Percentiles rank a stretch among this genome's conserved stretches.
These are phyloP conservation scores for Fusarium sarcochroum DNA, from an alignment of 2,329 filamentous ascomycete species.

Conservation along the genomic window DNA sequence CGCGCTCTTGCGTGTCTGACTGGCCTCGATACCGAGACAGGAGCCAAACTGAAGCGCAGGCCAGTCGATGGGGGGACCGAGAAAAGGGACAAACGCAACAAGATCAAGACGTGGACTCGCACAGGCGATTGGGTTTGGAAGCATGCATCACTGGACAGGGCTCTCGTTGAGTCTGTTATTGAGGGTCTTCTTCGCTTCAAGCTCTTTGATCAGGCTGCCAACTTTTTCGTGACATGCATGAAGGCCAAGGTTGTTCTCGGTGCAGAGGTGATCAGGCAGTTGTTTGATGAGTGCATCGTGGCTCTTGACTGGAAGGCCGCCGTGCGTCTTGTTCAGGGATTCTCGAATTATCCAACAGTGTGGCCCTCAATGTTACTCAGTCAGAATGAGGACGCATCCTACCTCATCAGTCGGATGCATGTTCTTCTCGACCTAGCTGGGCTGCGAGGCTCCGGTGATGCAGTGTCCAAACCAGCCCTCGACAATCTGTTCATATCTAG, in stretches of 20 bases:
- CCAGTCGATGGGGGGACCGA: constrained; percentile 52
- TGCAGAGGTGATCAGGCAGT: constrained; percentile 51
- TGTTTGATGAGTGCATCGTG: constrained; percentile 60
- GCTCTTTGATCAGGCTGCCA: constrained; percentile 60
- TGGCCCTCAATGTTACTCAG: constrained; percentile 47
- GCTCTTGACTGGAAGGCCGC: constrained; percentile 58
- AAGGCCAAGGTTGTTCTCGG: constrained; percentile 53
- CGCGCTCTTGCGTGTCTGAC: constrained; percentile 62
- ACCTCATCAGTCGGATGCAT: constrained; percentile 52
- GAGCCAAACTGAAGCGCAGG: constrained; percentile 57
- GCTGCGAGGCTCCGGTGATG: constrained; percentile 27
- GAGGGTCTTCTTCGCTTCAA: constrained; percentile 64
- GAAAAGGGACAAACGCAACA: constrained; percentile 41
- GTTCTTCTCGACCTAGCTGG: constrained; percentile 57
- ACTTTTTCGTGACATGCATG: constrained; percentile 59
- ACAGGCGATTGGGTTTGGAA: constrained; percentile 57
- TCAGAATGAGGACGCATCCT: constrained; percentile 40
- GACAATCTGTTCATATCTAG: constrained; percentile 48
- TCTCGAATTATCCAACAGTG: constrained; percentile 45
- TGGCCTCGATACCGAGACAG: constrained; percentile 57
- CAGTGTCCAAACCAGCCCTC: constrained; percentile 33
- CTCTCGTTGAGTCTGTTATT: constrained; percentile 62
- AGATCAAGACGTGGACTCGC: constrained; percentile 40
- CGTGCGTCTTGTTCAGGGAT: constrained; percentile 50
- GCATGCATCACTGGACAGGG: constrained; percentile 56